These are phyloP conservation scores for Chenopodium quinoa DNA, from an alignment of 148 eudicot species.

Conservation along the genomic window DNA sequence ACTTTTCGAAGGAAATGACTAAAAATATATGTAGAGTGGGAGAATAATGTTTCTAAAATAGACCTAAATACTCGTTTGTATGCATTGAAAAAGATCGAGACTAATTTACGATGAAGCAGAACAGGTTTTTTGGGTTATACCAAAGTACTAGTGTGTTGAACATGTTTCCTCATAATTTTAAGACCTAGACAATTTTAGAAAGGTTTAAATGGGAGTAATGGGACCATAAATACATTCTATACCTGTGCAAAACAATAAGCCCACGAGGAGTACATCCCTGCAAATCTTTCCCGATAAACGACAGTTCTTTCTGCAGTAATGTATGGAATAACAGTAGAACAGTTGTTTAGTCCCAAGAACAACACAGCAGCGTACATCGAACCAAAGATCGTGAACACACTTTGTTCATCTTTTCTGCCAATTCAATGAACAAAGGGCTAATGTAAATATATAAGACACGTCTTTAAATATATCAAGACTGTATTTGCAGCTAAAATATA, in stretches of 20 bases:
- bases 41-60: neutral
- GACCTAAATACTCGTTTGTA: neutral
- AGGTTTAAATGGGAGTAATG: too few relatives aligned
- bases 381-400: slow-evolving; percentile 53
- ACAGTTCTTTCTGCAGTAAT: slow-evolving; percentile 61
- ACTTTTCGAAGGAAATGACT: neutral
- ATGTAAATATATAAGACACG: slow-evolving; percentile 1
- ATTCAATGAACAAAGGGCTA: slow-evolving; percentile 10
- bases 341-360: slow-evolving; percentile 64
- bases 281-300: slow-evolving; percentile 72
- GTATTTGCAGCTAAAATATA: too few relatives aligned
- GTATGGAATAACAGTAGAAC: slow-evolving; percentile 45
- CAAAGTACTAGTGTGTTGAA: too few relatives aligned
- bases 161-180: too few relatives aligned
- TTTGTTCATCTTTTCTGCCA: slow-evolving; percentile 65
- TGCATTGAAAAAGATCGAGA: neutral
- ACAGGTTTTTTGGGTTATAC: neutral
- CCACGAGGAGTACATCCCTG: slow-evolving; percentile 83
- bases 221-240: neutral
- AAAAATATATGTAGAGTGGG: neutral
- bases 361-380: slow-evolving; percentile 48
- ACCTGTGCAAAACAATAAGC: slow-evolving; percentile 89
- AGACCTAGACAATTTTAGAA: too few relatives aligned
- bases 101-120: neutral
- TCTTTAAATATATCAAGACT: neutral